phyloP scores from a whole-genome alignment of 768 basidiomycete species.

The Cystobasidium onofrii region DNA sequence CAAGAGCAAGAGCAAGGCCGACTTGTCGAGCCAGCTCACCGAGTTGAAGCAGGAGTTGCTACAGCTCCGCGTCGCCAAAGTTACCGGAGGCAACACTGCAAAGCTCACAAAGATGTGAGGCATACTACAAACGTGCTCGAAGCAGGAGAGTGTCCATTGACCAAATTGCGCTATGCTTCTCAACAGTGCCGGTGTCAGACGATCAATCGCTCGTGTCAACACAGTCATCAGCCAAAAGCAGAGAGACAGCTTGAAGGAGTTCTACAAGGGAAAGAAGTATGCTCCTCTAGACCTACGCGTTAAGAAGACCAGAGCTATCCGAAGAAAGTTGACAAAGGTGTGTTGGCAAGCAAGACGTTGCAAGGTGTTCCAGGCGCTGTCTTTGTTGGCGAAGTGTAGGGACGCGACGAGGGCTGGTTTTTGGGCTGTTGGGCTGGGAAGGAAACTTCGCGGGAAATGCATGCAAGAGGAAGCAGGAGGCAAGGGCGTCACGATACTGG shows the following conservation, averaged over 20 bases:
- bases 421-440: too few relatives aligned
- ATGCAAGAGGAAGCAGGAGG: too few relatives aligned
- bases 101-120: slow-evolving; percentile 95
- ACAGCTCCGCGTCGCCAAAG: slow-evolving; percentile 91
- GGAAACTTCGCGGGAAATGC: too few relatives aligned
- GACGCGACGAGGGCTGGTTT: too few relatives aligned
- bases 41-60: slow-evolving; percentile 96
- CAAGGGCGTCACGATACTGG: too few relatives aligned
- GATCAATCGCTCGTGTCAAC: slow-evolving; percentile 94
- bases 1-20: slow-evolving; percentile 57
- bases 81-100: slow-evolving; percentile 85
- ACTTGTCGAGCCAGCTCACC: slow-evolving; percentile 82
- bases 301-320: slow-evolving; percentile 98
- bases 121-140: too few relatives aligned
- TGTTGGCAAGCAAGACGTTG: slow-evolving; percentile 40
- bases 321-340: slow-evolving; percentile 84
- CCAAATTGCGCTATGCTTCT: too few relatives aligned
- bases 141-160: too few relatives aligned
- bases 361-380: neutral
- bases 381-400: too few relatives aligned
- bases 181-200: slow-evolving; percentile 81
- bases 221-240: slow-evolving; percentile 98
- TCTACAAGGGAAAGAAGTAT: slow-evolving; percentile 95
- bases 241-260: slow-evolving; percentile 91
- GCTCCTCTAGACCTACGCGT: slow-evolving; percentile 91